Conservation (phyloP, 163 green algal genomes). For the Trebouxiophyceae sp. region DNA sequence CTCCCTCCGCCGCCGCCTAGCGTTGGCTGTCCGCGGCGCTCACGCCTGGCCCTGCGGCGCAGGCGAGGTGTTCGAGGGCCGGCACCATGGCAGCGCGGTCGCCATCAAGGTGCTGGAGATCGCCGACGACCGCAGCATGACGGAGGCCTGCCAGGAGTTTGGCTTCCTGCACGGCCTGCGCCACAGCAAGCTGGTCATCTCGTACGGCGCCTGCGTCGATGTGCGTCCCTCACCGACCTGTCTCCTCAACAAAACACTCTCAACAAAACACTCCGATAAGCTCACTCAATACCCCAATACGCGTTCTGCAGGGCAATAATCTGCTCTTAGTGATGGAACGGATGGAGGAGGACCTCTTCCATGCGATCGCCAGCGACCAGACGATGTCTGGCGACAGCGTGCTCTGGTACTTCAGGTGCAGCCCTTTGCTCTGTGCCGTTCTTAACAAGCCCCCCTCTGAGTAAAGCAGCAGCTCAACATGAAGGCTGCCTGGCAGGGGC, state of each 20-base stretch:
- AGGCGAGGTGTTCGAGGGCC: background rate
- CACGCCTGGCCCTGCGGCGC: too few species aligned
- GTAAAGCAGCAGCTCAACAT: too few species aligned
- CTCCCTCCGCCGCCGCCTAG: too few species aligned
- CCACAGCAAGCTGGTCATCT: background rate
- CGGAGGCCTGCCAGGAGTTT: background rate
- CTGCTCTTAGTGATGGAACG: background rate
- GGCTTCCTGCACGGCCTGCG: background rate
- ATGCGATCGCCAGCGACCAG: background rate
- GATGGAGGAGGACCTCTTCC: background rate
- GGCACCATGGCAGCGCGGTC: background rate
- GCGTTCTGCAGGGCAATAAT: background rate
- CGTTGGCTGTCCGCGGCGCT: too few species aligned
- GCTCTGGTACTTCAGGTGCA: background rate
- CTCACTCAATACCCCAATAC: too few species aligned
- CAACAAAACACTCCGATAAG: too few species aligned
- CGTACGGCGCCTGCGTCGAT: background rate
- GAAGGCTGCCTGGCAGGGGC: constrained; percentile 2
- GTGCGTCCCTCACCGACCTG: background rate
- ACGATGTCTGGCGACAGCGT: background rate
- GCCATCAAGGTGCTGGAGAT: background rate
- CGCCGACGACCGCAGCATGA: background rate
- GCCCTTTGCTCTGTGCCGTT: too few species aligned
- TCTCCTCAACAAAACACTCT: too few species aligned
- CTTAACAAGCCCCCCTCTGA: too few species aligned